Evolutionary conservation across 306 rosid species (phyloP), one percentile per base, ranked within the genome.

Genomic region (Luffa aegyptiaca): DNA sequence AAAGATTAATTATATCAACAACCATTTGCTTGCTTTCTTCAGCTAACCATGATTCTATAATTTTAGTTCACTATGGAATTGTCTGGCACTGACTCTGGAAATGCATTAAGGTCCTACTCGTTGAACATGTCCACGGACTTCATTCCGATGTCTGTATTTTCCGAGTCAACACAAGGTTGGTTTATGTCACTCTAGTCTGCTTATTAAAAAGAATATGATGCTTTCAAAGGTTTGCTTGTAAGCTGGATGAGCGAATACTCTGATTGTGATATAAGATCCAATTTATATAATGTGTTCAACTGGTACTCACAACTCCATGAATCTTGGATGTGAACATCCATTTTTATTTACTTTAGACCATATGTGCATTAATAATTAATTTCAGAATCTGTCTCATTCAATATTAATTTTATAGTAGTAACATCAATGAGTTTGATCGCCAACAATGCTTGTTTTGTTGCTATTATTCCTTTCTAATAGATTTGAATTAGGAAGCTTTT

Each of bases 1-100:
- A 9, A 51, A 56, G 65, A 37, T 16, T 17, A 55, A n/a, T 52
- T 36, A 51, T 33, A 6, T 75, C 35, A 37, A 5, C 44, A 35
- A 36, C 51, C 35, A 36, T 17, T 55, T 18, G 36, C 37, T 51
- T 75, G 16, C 10, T 37, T 41, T 55, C 66, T 18, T 52, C 79
- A 53, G 36, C 66, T 75, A 53, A 75, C 65, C 37, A n/a, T 48
- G 45, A 18, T 53, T 39, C 76, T 56, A 83, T 84, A 33, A 55
- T 65, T 66, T 77, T 87, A 92, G 97, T 94, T 92, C 82, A 88
- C 97, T 37, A 89, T 94, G 97, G 96, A 92, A 90, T 86, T 94
- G 91, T 92, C 96, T 82, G 91, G 77, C 66, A 71, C 88, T 58
- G 89, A 92, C 82, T 84, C 88, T 78, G 93, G 88, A 79, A 78